Percentiles rank a stretch among this genome's conserved stretches.
phyloP scores from a whole-genome alignment of 805 yeast species.

The Vanderwaltozyma yarrowii region DNA sequence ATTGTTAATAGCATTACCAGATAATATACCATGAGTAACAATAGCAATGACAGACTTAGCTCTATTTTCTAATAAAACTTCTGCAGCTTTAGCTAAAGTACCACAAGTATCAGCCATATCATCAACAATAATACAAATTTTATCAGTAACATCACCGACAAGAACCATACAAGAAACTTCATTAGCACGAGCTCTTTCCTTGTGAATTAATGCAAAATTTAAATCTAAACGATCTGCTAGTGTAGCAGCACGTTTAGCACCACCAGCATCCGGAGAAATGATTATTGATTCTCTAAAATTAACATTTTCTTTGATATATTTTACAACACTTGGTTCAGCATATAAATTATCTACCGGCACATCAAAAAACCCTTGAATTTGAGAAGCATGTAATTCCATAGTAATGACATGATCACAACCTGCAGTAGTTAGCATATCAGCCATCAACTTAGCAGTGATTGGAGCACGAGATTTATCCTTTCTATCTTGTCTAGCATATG shows the following conservation, averaged over 20 bases:
- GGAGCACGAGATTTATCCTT: constrained; percentile 96
- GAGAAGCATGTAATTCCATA: constrained; percentile 95
- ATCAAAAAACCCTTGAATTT: constrained; percentile 92
- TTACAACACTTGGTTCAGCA: constrained; percentile 85
- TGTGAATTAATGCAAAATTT: constrained; percentile 91
- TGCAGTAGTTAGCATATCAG: constrained; percentile 82
- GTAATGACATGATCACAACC: constrained; percentile 95
- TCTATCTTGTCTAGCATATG: constrained; percentile 95
- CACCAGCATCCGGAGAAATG: constrained; percentile 98
- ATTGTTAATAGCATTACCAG: constrained; percentile 71
- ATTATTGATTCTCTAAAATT: constrained; percentile 54
- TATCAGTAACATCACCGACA: constrained; percentile 85
- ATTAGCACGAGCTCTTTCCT: constrained; percentile 90
- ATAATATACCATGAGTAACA: constrained; percentile 91
- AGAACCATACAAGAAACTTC: constrained; percentile 92
- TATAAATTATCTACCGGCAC: constrained; percentile 94
- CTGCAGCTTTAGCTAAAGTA: constrained; percentile 90
- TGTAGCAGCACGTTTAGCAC: constrained; percentile 94
- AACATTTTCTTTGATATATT: constrained; percentile 63
- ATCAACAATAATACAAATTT: constrained; percentile 78
- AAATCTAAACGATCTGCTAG: constrained; percentile 86
- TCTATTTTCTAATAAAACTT: constrained; percentile 66
- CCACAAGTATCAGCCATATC: constrained; percentile 99
- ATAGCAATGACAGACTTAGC: constrained; percentile 85
- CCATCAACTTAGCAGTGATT: constrained; percentile 88